Percentiles rank a stretch among this genome's conserved stretches.
Conservation (phyloP, 495 filamentous ascomycete genomes). For the Aspergillus bertholletiae region DNA sequence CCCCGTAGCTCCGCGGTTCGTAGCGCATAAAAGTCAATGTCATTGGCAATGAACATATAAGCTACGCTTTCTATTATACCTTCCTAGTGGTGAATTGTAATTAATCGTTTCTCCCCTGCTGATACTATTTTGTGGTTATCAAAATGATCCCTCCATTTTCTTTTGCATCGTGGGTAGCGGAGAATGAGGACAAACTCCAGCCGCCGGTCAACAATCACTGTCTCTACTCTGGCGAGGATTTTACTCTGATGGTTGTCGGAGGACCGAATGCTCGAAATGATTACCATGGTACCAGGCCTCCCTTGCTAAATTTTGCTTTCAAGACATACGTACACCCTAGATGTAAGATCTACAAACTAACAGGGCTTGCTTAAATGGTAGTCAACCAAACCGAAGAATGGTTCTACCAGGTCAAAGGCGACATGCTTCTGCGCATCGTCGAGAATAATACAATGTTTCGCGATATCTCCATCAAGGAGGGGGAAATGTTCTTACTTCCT, state of each 20-base stretch:
- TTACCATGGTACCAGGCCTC: slow-evolving; percentile 15
- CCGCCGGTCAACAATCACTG: slow-evolving; percentile 87
- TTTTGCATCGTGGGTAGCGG: slow-evolving; percentile 54
- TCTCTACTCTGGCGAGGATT: slow-evolving; percentile 57
- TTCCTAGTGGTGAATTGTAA: too few species aligned
- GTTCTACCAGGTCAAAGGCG: slow-evolving; percentile 85
- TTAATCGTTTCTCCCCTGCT: too few species aligned
- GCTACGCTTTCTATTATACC: too few species aligned
- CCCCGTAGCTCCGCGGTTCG: too few species aligned
- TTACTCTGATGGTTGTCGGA: slow-evolving; percentile 20
- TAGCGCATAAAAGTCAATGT: too few species aligned
- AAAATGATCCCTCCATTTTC: slow-evolving; percentile 10
- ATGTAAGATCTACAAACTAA: neutral
- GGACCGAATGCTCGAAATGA: slow-evolving; percentile 19
- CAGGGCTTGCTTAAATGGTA: slow-evolving; percentile 55
- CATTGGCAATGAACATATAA: too few species aligned
- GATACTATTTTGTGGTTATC: neutral
- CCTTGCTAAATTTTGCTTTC: neutral
- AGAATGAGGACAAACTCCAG: slow-evolving; percentile 76
- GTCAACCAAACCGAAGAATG: slow-evolving; percentile 85
- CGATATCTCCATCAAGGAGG: slow-evolving; percentile 77
- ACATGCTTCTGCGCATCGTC: slow-evolving; percentile 81
- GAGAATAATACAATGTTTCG: slow-evolving; percentile 52
- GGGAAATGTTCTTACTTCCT: slow-evolving; percentile 84
- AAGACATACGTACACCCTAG: too few species aligned